A percentile compares a stretch with the other conserved stretches of the same genome.
Evolutionary conservation across 768 basidiomycete genomes (phyloP).

Genomic region (Panaeolus papilionaceus): DNA sequence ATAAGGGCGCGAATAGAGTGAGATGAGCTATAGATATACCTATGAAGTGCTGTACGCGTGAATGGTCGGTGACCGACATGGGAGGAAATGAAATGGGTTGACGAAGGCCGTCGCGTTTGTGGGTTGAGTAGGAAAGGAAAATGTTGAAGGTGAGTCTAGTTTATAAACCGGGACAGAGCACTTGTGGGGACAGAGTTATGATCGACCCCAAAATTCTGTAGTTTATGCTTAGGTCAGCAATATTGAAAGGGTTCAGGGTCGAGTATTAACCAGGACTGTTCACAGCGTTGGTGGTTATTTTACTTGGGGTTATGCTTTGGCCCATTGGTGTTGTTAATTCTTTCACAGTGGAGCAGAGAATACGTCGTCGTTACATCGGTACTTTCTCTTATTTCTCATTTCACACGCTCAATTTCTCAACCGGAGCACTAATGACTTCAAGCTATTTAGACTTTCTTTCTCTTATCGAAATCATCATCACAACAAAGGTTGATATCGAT

Average conservation of each 20-base stretch:
- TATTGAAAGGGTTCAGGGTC: conserved; percentile 8
- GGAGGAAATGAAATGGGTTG: conserved; percentile 28
- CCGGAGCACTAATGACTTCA: not conserved
- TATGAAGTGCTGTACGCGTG: conserved; percentile 60
- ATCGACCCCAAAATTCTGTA: conserved; percentile 51
- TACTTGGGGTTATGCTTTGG: conserved; percentile 2
- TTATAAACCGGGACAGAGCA: conserved; percentile 31
- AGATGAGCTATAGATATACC: conserved; percentile 36
- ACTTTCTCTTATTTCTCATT: not conserved
- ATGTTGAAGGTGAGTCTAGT: conserved; percentile 24
- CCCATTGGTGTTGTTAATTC: no score
- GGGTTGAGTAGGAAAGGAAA: conserved; percentile 25
- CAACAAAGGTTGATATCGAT: no score
- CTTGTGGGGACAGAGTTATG: conserved; percentile 48
- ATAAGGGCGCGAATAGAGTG: conserved; percentile 16
- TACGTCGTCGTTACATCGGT: not conserved
- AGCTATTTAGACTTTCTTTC: not conserved
- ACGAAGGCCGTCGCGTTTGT: conserved; percentile 27
- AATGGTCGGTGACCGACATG: conserved; percentile 62
- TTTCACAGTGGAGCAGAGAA: conserved; percentile 14
- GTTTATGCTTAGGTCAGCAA: conserved; percentile 39
- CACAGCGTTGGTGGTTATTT: not conserved
- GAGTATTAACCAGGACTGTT: not conserved
- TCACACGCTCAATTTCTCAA: not conserved
- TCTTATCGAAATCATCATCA: not conserved